phyloP scores from a whole-genome alignment of 345 rosid genomes.

The Reutealis trisperma region DNA sequence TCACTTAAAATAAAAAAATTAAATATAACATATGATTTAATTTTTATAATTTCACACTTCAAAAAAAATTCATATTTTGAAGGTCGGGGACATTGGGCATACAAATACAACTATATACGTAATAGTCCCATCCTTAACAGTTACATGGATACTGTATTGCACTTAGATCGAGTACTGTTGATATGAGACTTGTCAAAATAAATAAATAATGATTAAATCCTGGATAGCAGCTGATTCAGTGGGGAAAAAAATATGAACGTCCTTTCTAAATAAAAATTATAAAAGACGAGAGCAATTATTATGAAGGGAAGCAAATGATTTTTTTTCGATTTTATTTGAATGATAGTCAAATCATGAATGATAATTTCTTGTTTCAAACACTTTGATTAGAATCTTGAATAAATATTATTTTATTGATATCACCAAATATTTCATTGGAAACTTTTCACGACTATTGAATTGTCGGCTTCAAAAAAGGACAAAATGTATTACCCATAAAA shows the following conservation, averaged over 20 bases:
- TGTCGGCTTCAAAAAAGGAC: not conserved
- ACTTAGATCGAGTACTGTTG: too few species aligned
- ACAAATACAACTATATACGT: too few species aligned
- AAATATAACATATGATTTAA: too few species aligned
- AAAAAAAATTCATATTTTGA: too few species aligned
- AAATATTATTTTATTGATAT: constrained; percentile 2
- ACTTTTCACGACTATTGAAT: not conserved
- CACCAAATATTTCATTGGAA: not conserved
- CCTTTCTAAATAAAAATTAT: not conserved
- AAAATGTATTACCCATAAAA: not conserved
- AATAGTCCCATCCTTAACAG: too few species aligned
- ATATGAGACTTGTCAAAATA: too few species aligned
- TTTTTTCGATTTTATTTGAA: not conserved
- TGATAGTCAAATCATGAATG: constrained; percentile 15
- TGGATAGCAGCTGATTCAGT: not conserved
- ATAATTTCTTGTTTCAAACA: constrained; percentile 19
- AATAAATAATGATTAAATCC: not conserved
- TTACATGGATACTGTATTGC: too few species aligned
- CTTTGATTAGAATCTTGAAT: not conserved
- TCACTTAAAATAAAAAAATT: too few species aligned
- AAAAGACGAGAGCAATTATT: not conserved
- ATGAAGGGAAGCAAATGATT: not conserved
- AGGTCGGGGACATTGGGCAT: too few species aligned
- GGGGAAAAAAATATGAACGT: too few species aligned
- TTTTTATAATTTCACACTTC: too few species aligned